Evolutionary conservation across 495 filamentous ascomycete species (phyloP).

Genomic region (Lasiosphaeria hispida): DNA sequence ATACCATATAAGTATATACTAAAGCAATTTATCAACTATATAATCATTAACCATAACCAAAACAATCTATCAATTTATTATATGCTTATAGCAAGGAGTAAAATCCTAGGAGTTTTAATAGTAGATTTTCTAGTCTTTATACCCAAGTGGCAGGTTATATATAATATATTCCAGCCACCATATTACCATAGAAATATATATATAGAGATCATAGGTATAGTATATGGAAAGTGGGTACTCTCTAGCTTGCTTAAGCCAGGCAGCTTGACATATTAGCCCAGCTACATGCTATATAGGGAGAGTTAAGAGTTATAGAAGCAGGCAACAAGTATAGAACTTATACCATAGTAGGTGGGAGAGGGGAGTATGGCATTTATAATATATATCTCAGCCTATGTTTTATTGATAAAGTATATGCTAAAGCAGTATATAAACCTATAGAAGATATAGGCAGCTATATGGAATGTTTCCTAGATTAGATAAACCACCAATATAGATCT

Average conservation of each 20-base stretch:
- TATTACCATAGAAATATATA: conserved; percentile 77
- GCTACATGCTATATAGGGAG: conserved; percentile 52
- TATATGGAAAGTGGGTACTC: conserved; percentile 54
- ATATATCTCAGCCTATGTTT: conserved; percentile 68
- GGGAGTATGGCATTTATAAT: conserved; percentile 59
- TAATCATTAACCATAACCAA: conserved; percentile 67
- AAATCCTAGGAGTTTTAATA: conserved; percentile 59
- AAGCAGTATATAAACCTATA: too few species aligned
- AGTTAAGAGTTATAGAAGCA: conserved; percentile 52
- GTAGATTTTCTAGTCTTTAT: conserved; percentile 76
- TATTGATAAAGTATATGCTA: conserved; percentile 81
- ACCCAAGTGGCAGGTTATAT: conserved; percentile 66
- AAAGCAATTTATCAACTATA: conserved; percentile 66
- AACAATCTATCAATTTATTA: conserved; percentile 74
- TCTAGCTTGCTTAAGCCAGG: conserved; percentile 52
- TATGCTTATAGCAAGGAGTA: conserved; percentile 64
- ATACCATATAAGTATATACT: conserved; percentile 82
- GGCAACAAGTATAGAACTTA: conserved; percentile 50
- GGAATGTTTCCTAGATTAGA: too few species aligned
- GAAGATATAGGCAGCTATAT: too few species aligned
- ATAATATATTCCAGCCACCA: conserved; percentile 71
- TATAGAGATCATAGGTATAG: conserved; percentile 72
- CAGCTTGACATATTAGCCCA: conserved; percentile 48
- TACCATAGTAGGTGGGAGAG: conserved; percentile 44
- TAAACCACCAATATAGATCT: too few species aligned